A percentile compares a stretch with the other conserved stretches of the same genome.
phyloP scores from a whole-genome alignment of 1,284 basidiomycete species.

The Macrocystidia cucumis region DNA sequence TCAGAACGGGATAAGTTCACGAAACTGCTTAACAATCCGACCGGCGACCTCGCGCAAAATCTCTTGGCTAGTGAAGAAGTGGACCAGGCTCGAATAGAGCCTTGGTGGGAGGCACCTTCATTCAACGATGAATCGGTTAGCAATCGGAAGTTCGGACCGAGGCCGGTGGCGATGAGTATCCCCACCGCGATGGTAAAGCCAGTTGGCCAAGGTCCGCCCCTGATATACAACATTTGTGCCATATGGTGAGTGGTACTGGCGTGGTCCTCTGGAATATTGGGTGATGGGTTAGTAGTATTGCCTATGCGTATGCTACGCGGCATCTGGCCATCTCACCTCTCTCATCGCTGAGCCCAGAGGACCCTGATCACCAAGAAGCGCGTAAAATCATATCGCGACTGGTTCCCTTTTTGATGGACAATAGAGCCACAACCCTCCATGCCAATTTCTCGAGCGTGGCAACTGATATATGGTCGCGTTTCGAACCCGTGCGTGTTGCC shows the following conservation, averaged over 20 bases:
- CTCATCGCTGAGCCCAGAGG: constrained; percentile 25
- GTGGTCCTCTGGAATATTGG: background rate
- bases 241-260: constrained; percentile 43
- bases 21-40: constrained; percentile 47
- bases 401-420: constrained; percentile 56
- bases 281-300: constrained; percentile 34
- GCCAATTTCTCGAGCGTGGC: constrained; percentile 39
- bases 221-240: constrained; percentile 59
- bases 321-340: constrained; percentile 52
- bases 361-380: constrained; percentile 37
- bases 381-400: constrained; percentile 38
- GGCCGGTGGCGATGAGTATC: constrained; percentile 40
- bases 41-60: constrained; percentile 45
- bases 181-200: constrained; percentile 38
- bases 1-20: constrained; percentile 54
- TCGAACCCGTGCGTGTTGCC: constrained; percentile 39
- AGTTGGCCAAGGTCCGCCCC: constrained; percentile 29
- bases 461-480: constrained; percentile 56
- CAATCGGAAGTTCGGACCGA: constrained; percentile 21
- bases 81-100: constrained; percentile 33
- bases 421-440: constrained; percentile 43
- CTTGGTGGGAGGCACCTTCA: constrained; percentile 54
- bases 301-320: constrained; percentile 59
- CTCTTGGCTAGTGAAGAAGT: constrained; percentile 55
- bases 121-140: constrained; percentile 7